Conservation (phyloP, 2,329 filamentous ascomycete genomes). For the Fusarium austroafricanum region DNA sequence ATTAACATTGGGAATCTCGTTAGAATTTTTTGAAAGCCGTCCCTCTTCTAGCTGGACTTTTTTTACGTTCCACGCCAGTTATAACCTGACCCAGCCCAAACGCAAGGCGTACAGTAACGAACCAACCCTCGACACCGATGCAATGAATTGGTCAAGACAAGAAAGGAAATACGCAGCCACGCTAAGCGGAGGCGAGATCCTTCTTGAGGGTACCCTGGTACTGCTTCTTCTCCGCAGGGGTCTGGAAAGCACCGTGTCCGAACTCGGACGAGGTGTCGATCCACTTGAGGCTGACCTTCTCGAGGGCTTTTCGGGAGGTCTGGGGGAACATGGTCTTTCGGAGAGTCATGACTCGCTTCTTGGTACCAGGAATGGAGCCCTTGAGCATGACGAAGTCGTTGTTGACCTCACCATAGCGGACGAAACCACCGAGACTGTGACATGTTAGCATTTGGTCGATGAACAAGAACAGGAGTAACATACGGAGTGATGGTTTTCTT, state of each 20-base stretch:
- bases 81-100: conserved; percentile 53
- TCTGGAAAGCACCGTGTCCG: conserved; percentile 99
- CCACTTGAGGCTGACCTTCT: conserved; percentile 99
- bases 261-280: conserved; percentile 99
- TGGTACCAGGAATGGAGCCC: conserved; percentile 96
- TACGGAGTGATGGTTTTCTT: conserved; percentile 99
- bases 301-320: conserved; percentile 93
- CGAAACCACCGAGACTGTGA: conserved; percentile 93
- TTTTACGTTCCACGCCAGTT: conserved; percentile 53
- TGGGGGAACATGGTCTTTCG: conserved; percentile 99
- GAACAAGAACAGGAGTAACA: conserved; percentile 58
- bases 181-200: conserved; percentile 72
- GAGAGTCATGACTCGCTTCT: conserved; percentile 99
- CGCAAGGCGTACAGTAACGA: conserved; percentile 48
- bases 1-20: conserved; percentile 52
- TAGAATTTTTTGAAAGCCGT: conserved; percentile 48
- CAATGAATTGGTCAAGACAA: conserved; percentile 58
- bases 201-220: conserved; percentile 99
- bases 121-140: conserved; percentile 67
- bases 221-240: conserved; percentile 95
- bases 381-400: conserved; percentile 99
- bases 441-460: conserved; percentile 49
- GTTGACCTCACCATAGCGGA: conserved; percentile 99
- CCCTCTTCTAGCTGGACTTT: conserved; percentile 52
- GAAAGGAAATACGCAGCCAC: conserved; percentile 54